Evolutionary conservation across 768 basidiomycete genomes (phyloP).

Genomic region (Hericium coralloides): DNA sequence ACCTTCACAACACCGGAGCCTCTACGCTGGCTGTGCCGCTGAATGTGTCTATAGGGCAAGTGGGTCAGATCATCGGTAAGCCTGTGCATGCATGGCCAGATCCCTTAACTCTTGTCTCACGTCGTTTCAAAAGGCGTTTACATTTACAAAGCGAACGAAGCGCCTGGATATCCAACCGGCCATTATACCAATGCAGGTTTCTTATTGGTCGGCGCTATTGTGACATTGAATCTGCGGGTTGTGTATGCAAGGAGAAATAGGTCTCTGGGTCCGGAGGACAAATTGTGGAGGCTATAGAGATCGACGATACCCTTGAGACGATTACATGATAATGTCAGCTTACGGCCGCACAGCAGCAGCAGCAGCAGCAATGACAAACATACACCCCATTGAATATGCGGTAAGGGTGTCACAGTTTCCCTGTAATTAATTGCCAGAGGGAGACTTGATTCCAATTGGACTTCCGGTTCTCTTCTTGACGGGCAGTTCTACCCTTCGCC

Average conservation of each 20-base stretch:
- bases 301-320: too few species aligned
- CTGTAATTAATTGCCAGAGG: neutral
- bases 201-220: neutral
- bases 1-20: conserved; percentile 22
- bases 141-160: conserved; percentile 22
- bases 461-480: neutral
- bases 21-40: conserved; percentile 24
- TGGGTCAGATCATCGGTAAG: conserved; percentile 27
- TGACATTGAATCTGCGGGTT: neutral
- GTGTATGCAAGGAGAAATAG: neutral
- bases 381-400: neutral
- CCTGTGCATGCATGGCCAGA: neutral
- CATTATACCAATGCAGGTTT: conserved; percentile 24
- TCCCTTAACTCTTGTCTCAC: neutral
- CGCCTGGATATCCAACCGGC: conserved; percentile 25
- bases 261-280: neutral
- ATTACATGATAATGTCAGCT: too few species aligned
- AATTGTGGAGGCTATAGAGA: neutral
- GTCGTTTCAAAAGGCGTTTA: conserved; percentile 14
- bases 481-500: neutral
- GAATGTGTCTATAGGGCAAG: conserved; percentile 26
- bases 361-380: too few species aligned
- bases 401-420: neutral
- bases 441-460: neutral
- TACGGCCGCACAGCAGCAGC: too few species aligned